Evolutionary conservation across 2,329 filamentous ascomycete genomes (phyloP), one percentile per base, ranked within the genome.

Genomic region (Neoscytalidium dimidiatum): DNA sequence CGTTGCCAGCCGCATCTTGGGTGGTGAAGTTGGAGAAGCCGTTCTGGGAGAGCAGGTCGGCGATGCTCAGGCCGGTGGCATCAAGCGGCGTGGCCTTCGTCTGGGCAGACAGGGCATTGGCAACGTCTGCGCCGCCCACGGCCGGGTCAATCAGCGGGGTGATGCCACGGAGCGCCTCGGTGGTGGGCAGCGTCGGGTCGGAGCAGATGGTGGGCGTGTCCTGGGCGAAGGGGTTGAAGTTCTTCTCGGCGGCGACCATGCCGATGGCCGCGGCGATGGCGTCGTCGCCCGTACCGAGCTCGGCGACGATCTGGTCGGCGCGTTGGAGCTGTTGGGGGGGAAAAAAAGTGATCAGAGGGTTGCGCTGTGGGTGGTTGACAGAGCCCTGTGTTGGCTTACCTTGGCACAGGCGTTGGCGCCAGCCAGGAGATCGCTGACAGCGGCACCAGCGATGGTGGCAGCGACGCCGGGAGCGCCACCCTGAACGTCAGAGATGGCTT

Each of bases 161-260:
- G 64, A 92, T 87, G 67, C 89, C 89, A 48, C 89, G 83, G 33
- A 91, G 85, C 64, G 82, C 82, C 26, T 77, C 76, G 7, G 86
- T 90, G 33, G 81, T 84, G 11, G 89, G 89, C 2, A 92, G 84
- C 28, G 81, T 79, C 1, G 87, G 78, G 68, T 91, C 87, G 41
- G 80, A 83, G 77, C 89, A 91, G 73, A 92, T 84, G 67, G 82
- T 86, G 19, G 86, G 88, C 35, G 86, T 81, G 71, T 79, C 79
- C 67, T 85, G 83, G 64, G 77, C 84, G 69, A 87, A 90, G 60
- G 87, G 87, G 80, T 91, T 91, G 80, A 90, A 90, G 83, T 91
- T 91, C 77, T 90, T 88, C 81, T 90, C 88, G 3, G 88, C 88
- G 28, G 85, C 84, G 14, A 90, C 88, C 41, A 90, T 82, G 17